Percentiles rank a stretch among this genome's conserved stretches.
These are phyloP conservation scores for Coemansia sp. DNA, from an alignment of 192 early-diverging fungal genomes.

Conservation along the genomic window DNA sequence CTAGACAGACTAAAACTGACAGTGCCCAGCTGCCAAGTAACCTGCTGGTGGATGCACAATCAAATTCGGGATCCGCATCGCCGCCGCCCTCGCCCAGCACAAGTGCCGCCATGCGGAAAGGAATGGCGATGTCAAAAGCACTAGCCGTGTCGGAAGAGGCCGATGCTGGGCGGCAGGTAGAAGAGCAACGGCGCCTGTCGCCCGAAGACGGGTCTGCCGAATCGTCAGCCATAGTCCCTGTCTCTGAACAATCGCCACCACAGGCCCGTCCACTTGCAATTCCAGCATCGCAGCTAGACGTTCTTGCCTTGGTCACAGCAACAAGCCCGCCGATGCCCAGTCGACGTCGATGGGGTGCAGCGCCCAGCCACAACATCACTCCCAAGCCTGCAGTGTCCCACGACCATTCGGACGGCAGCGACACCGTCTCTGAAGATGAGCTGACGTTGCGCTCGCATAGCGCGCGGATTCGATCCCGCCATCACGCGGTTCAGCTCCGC, in stretches of 20 bases:
- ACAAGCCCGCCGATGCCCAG: conserved; percentile 56
- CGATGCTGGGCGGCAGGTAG: neutral
- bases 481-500: conserved; percentile 28
- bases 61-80: conserved; percentile 20
- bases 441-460: conserved; percentile 43
- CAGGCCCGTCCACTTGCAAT: conserved; percentile 16
- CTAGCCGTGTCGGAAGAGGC: neutral
- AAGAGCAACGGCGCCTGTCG: neutral
- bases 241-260: neutral
- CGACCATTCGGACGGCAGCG: conserved; percentile 15
- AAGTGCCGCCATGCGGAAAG: conserved; percentile 28
- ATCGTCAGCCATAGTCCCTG: neutral
- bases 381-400: conserved; percentile 20
- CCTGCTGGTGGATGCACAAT: neutral
- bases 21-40: neutral
- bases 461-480: conserved; percentile 26
- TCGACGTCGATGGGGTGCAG: conserved; percentile 33
- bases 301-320: conserved; percentile 51
- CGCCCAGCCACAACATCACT: conserved; percentile 19
- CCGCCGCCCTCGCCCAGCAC: conserved; percentile 43
- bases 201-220: neutral
- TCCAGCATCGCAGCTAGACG: conserved; percentile 50
- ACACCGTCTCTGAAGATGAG: conserved; percentile 53
- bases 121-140: neutral
- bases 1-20: neutral